Conservation (phyloP, 164 flowering plant genomes). For the Berberis thunbergii region DNA sequence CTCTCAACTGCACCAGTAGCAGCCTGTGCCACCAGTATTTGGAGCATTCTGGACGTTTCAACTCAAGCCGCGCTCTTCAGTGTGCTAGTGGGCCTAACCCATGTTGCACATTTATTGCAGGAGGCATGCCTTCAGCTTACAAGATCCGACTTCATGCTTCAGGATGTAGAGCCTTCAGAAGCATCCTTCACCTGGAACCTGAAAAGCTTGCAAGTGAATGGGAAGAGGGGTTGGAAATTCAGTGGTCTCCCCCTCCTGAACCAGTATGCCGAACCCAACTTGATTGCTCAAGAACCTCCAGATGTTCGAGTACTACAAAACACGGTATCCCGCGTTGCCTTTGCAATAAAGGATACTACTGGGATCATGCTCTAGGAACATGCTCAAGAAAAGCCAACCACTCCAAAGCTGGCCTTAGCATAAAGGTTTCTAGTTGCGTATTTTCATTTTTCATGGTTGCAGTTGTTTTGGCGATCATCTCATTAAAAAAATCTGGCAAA, state of each 20-base stretch:
- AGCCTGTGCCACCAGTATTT: slow-evolving; percentile 54
- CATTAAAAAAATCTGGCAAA: slow-evolving; percentile 15
- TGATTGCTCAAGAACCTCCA: slow-evolving; percentile 42
- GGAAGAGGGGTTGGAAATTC: slow-evolving; percentile 69
- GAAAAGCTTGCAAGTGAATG: slow-evolving; percentile 33
- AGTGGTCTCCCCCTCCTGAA: slow-evolving; percentile 59
- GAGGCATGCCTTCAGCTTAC: slow-evolving; percentile 68
- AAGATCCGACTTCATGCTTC: slow-evolving; percentile 53
- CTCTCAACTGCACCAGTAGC: slow-evolving; percentile 51
- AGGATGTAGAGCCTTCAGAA: slow-evolving; percentile 57
- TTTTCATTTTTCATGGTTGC: slow-evolving; percentile 22
- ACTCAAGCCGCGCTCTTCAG: slow-evolving; percentile 21
- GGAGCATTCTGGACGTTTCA: slow-evolving; percentile 37
- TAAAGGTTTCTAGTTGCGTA: slow-evolving; percentile 26
- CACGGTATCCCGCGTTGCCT: slow-evolving; percentile 33
- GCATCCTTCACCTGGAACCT: slow-evolving; percentile 45
- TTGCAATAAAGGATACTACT: slow-evolving; percentile 37
- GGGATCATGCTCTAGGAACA: slow-evolving; percentile 33
- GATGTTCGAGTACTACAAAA: slow-evolving; percentile 19
- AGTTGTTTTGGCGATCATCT: slow-evolving; percentile 12
- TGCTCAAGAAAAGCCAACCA: slow-evolving; percentile 27
- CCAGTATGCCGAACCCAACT: slow-evolving; percentile 35
- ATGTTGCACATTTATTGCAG: slow-evolving; percentile 60
- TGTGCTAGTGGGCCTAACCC: slow-evolving; percentile 32
- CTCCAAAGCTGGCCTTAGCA: slow-evolving; percentile 9